Evolutionary conservation across 2,329 filamentous ascomycete genomes (phyloP).

Genomic region (Phyllosticta ampelicida): DNA sequence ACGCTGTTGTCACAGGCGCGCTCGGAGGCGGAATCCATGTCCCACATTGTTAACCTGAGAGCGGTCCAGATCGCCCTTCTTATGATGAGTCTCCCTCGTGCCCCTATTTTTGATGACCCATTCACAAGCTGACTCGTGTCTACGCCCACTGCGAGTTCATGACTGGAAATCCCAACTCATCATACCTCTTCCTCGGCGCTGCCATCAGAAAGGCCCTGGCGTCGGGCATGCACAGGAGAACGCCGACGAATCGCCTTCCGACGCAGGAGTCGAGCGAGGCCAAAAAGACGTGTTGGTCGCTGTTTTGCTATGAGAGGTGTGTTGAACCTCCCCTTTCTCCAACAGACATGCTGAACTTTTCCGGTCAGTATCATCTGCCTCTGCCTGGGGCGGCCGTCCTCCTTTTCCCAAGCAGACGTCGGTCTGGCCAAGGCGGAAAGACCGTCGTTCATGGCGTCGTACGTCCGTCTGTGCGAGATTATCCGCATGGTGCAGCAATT

Average conservation of each 20-base stretch:
- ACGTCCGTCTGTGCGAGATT: conserved; percentile 3
- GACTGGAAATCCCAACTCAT: conserved; percentile 6
- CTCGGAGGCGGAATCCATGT: conserved; percentile 1
- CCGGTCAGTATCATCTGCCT: conserved; percentile 3
- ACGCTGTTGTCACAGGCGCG: conserved; percentile 3
- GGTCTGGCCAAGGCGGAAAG: conserved; percentile 1
- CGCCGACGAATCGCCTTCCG: not conserved
- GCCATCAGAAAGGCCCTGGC: conserved; percentile 8
- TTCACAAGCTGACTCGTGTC: not conserved
- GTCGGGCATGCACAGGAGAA: conserved; percentile 7
- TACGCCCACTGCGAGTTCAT: conserved; percentile 9
- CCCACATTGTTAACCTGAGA: conserved; percentile 7
- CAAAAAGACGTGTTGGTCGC: conserved; percentile 4
- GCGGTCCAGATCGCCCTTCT: conserved; percentile 5
- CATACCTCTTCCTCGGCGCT: conserved; percentile 6
- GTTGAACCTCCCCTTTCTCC: not conserved
- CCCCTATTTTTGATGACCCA: no score
- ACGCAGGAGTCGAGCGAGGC: conserved; percentile 4
- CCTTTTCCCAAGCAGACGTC: conserved; percentile 4
- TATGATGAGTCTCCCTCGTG: conserved; percentile 3
- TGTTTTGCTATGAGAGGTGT: conserved; percentile 6
- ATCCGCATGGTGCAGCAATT: conserved; percentile 5
- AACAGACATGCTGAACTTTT: not conserved
- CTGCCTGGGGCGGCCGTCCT: conserved; percentile 4
- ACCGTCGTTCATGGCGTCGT: conserved; percentile 1